These are phyloP conservation scores for Xanthoconium purpureum DNA, from an alignment of 768 basidiomycete genomes.

Conservation along the genomic window DNA sequence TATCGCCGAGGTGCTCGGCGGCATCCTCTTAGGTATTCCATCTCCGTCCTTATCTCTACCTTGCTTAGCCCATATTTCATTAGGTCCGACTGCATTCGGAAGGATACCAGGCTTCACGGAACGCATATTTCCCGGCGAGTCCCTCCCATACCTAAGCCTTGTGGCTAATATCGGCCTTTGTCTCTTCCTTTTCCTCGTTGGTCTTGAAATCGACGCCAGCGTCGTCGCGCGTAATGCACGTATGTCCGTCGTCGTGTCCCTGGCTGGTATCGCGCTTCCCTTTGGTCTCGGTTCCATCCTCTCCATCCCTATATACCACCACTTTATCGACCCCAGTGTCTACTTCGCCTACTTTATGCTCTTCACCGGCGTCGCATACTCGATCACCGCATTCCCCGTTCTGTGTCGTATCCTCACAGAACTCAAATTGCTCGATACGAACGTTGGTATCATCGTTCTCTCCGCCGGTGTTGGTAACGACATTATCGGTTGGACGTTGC, in stretches of 20 bases:
- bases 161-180: conserved; percentile 87
- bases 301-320: conserved; percentile 49
- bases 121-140: conserved; percentile 74
- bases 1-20: conserved; percentile 82
- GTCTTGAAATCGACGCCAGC: conserved; percentile 81
- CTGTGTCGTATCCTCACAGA: conserved; percentile 87
- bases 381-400: conserved; percentile 85
- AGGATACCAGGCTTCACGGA: conserved; percentile 86
- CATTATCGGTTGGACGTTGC: conserved; percentile 82
- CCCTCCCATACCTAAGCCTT: conserved; percentile 75
- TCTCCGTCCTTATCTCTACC: conserved; percentile 33
- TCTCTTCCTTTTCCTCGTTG: conserved; percentile 89
- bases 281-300: conserved; percentile 81
- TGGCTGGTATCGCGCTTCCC: conserved; percentile 83
- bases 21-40: conserved; percentile 75
- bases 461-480: conserved; percentile 91
- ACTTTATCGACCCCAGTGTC: conserved; percentile 62
- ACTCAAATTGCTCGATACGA: conserved; percentile 86
- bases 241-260: conserved; percentile 63
- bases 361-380: conserved; percentile 89
- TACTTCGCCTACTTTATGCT: conserved; percentile 91
- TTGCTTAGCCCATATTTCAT: not conserved
- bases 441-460: conserved; percentile 89
- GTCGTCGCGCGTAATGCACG: conserved; percentile 78
- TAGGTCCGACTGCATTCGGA: conserved; percentile 58